Evolutionary conservation across 352 stramenopile genomes (phyloP), one percentile per base, ranked within the genome.

Genomic region (Pythium rishiriense): DNA sequence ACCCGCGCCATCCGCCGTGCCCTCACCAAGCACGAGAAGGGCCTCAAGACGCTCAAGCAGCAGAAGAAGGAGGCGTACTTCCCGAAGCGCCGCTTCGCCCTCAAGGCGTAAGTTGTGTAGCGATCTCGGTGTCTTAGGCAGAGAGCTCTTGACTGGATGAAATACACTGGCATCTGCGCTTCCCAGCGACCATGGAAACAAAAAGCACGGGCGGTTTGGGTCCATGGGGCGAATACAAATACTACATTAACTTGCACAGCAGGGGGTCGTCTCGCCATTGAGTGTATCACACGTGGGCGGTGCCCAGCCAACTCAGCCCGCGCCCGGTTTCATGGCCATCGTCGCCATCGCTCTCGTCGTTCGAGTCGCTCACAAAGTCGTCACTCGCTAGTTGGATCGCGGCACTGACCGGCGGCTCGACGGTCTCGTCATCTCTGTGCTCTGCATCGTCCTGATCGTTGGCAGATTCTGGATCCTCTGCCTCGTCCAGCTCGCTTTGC

Each of bases 1-100:
- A 99, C 98, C 68, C 89, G 98, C 69, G 98, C 97, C 41, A 99
- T 99, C 73, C 95, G 98, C 65, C 92, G 97, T 70, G 85, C 88
- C 56, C 85, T 99, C 29, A 98, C 96, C 62, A 95, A 91, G 78
- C 89, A 98, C 66, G 92, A 99, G 83, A 91, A 91, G 80, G 83
- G 74, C 33, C 76, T 91, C 69, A 98, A 97, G 82, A 98, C 94
- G 54, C 71, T 93, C 62, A 98, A 97, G 85, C 81, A 98, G 74
- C 74, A 90, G 72, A 98, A 97, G 91, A 99, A 98, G 91, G 91
- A 96, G 62, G 81, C 82, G 42, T 98, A 98, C 83, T 99, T 98
- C 78, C 97, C 97, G 53, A 97, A 92, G 81, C 85, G 96, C 62
- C 96, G 96, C 70, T 99, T 94, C 83, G 97, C 97, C 63, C 85